phyloP scores from a whole-genome alignment of 352 stramenopile genomes.

The Phytophthora sp. region DNA sequence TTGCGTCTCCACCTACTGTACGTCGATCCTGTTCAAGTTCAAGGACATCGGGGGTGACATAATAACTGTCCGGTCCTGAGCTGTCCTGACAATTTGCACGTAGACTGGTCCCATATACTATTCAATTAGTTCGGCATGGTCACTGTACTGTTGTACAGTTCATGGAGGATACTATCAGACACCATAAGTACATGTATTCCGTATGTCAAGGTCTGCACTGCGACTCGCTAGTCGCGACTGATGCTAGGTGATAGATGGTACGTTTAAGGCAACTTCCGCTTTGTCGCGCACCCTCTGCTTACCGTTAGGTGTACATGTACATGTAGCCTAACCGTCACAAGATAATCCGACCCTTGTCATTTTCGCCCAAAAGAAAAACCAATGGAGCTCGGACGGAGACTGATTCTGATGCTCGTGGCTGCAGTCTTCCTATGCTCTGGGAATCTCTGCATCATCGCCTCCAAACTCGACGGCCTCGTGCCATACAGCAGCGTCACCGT shows the following conservation, averaged over 20 bases:
- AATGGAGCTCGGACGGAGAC: slow-evolving; percentile 42
- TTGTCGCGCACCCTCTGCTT: too few species aligned
- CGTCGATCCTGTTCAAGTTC: too few species aligned
- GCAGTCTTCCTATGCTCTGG: slow-evolving; percentile 74
- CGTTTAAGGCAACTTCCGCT: slow-evolving; percentile 18
- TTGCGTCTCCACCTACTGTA: too few species aligned
- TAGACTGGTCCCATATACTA: too few species aligned
- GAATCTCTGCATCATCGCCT: slow-evolving; percentile 87
- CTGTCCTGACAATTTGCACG: too few species aligned
- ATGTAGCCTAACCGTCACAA: slow-evolving; percentile 4
- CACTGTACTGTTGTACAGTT: too few species aligned
- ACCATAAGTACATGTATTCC: too few species aligned
- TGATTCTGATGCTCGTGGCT: slow-evolving; percentile 64
- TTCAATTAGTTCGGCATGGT: too few species aligned
- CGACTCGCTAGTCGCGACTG: neutral
- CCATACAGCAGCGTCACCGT: slow-evolving; percentile 86
- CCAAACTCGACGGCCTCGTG: slow-evolving; percentile 71
- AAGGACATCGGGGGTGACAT: too few species aligned
- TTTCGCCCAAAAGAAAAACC: neutral
- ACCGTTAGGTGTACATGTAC: neutral
- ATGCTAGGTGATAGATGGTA: slow-evolving; percentile 1
- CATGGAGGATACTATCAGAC: too few species aligned
- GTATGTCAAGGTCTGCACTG: too few species aligned
- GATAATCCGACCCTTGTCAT: neutral
- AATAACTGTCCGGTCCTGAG: too few species aligned